Conservation (phyloP, 2,329 filamentous ascomycete species). For the Scorias spongiosa region DNA sequence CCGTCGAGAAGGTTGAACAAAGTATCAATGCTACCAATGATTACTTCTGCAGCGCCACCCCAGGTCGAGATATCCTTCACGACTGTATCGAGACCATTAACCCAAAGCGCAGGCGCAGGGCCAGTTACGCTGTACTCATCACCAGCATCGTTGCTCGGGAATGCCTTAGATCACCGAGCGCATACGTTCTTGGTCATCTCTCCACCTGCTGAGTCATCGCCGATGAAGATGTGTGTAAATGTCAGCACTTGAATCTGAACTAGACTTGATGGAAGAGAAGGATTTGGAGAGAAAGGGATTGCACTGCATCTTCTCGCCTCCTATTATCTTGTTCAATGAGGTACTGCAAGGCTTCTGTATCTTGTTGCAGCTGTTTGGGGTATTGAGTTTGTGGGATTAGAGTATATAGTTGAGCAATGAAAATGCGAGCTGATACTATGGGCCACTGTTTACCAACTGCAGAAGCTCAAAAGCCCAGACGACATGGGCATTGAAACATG, state of each 20-base stretch:
- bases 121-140: conserved; percentile 42
- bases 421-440: conserved; percentile 25
- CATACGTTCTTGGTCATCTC: conserved; percentile 28
- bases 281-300: conserved; percentile 5
- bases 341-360: conserved; percentile 28
- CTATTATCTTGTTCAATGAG: conserved; percentile 24
- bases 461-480: conserved; percentile 32
- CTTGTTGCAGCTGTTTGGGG: conserved; percentile 34
- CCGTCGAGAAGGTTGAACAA: conserved; percentile 34
- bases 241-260: not conserved
- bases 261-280: not conserved
- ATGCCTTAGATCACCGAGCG: conserved; percentile 32
- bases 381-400: conserved; percentile 35
- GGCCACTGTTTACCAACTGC: conserved; percentile 23
- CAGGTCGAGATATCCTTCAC: conserved; percentile 37
- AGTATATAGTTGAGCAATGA: conserved; percentile 41
- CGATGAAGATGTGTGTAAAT: conserved; percentile 27
- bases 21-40: conserved; percentile 40
- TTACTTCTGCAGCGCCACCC: conserved; percentile 40
- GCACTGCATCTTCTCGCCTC: conserved; percentile 18
- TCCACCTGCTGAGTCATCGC: conserved; percentile 40
- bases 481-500: conserved; percentile 32
- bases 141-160: conserved; percentile 22
- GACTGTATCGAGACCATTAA: conserved; percentile 29
- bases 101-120: conserved; percentile 38